Evolutionary conservation across 225 moss, liverwort and hornwort genomes (phyloP).

Genomic region (Polytrichum commune): DNA sequence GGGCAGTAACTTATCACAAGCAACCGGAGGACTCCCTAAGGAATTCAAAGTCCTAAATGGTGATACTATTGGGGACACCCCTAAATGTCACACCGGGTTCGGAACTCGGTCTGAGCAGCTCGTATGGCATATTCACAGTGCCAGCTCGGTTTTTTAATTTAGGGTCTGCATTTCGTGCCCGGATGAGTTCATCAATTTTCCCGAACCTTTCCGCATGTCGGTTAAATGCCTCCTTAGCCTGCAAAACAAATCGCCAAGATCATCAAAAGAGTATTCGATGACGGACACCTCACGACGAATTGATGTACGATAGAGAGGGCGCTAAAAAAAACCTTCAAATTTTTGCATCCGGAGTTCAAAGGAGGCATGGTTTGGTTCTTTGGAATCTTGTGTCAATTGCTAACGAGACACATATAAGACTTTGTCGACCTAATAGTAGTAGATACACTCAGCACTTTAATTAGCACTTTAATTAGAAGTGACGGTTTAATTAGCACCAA

Average conservation of each 20-base stretch:
- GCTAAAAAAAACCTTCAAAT: background rate
- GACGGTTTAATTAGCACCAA: too few relatives aligned
- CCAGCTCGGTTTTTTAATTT: constrained; percentile 29
- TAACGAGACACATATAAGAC: too few relatives aligned
- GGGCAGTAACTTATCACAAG: background rate
- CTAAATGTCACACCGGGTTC: constrained; percentile 20
- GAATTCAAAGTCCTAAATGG: constrained; percentile 23
- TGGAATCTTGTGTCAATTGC: too few relatives aligned
- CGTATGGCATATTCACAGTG: constrained; percentile 30
- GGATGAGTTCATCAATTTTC: constrained; percentile 14
- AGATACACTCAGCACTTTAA: too few relatives aligned
- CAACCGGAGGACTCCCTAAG: background rate
- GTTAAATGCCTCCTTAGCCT: constrained; percentile 20
- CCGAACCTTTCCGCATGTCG: constrained; percentile 5
- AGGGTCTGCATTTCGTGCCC: constrained; percentile 15
- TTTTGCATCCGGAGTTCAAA: too few relatives aligned
- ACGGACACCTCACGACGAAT: background rate
- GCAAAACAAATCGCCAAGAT: background rate
- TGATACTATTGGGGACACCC: constrained; percentile 57
- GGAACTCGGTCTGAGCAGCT: constrained; percentile 23
- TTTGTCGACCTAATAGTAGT: too few relatives aligned
- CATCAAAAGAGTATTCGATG: background rate
- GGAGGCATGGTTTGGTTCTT: too few relatives aligned
- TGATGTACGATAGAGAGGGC: background rate
- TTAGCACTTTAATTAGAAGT: too few relatives aligned